These are phyloP conservation scores for Acanthamoeba lenticulata DNA, from an alignment of 208 protist genomes.

Conservation along the genomic window DNA sequence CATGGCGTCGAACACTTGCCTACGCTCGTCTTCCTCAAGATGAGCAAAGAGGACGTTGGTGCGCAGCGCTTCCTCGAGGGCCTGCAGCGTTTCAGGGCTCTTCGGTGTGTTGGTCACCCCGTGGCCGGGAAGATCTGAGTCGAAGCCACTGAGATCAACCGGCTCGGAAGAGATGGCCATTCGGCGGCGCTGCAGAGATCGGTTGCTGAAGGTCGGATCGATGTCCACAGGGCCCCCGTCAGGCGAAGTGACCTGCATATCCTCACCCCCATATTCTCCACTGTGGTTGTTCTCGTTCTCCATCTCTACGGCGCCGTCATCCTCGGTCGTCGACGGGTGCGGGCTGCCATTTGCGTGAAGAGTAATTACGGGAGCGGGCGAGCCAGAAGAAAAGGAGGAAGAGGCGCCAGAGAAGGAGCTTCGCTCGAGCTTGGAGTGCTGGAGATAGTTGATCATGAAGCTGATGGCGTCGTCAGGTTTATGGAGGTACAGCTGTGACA, in stretches of 20 bases:
- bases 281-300: constrained; percentile 45
- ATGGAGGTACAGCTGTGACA: constrained; percentile 60
- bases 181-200: constrained; percentile 42
- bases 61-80: constrained; percentile 53
- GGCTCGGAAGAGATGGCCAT: constrained; percentile 67
- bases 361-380: not conserved
- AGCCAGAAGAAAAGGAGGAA: not conserved
- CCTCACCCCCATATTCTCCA: not conserved
- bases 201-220: constrained; percentile 4
- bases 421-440: not conserved
- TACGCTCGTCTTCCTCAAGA: constrained; percentile 72
- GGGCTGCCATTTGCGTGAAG: not conserved
- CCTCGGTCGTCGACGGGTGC: not conserved
- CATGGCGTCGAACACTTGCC: constrained; percentile 81
- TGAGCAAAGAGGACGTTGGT: constrained; percentile 68
- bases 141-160: constrained; percentile 50
- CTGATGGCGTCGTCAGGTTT: constrained; percentile 41
- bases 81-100: constrained; percentile 60
- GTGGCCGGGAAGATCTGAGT: not conserved
- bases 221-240: constrained; percentile 52
- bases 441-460: constrained; percentile 65
- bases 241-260: constrained; percentile 35
- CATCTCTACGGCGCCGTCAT: constrained; percentile 32
- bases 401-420: not conserved
- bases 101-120: constrained; percentile 39